phyloP scores from a whole-genome alignment of 2,329 filamentous ascomycete genomes.

The Exophiala aquamarina region DNA sequence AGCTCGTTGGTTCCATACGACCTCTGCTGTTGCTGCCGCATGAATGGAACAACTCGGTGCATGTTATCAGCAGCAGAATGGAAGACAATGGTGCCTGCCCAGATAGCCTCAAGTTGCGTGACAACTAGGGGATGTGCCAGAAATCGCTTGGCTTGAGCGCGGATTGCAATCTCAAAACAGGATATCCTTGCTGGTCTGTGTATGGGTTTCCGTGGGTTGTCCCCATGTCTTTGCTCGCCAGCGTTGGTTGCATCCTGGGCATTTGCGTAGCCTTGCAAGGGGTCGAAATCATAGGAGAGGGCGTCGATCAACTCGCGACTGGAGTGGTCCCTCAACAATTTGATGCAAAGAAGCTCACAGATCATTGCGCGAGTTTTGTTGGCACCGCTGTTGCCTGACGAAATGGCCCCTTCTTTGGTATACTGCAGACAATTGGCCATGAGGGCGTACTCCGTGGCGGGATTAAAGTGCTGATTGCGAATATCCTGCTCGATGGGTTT shows the following conservation, averaged over 20 bases:
- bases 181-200: slow-evolving; percentile 74
- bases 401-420: slow-evolving; percentile 77
- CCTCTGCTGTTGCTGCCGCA: slow-evolving; percentile 27
- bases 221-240: slow-evolving; percentile 32
- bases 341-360: slow-evolving; percentile 86
- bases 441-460: slow-evolving; percentile 82
- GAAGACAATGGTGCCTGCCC: slow-evolving; percentile 93
- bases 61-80: slow-evolving; percentile 84
- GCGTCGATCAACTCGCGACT: slow-evolving; percentile 91
- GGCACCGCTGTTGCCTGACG: slow-evolving; percentile 79
- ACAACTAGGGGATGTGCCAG: slow-evolving; percentile 88
- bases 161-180: slow-evolving; percentile 88
- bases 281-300: slow-evolving; percentile 91
- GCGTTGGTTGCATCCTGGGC: slow-evolving; percentile 31
- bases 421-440: slow-evolving; percentile 95
- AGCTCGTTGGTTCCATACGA: slow-evolving; percentile 42
- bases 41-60: slow-evolving; percentile 55
- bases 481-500: slow-evolving; percentile 95
- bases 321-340: slow-evolving; percentile 83
- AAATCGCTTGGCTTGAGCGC: slow-evolving; percentile 88
- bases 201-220: slow-evolving; percentile 33
- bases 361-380: slow-evolving; percentile 83
- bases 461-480: slow-evolving; percentile 75
- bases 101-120: slow-evolving; percentile 94
- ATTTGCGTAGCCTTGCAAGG: slow-evolving; percentile 74